These are phyloP conservation scores for Pichia sp. DNA, from an alignment of 1,139 yeast genomes.

Conservation along the genomic window DNA sequence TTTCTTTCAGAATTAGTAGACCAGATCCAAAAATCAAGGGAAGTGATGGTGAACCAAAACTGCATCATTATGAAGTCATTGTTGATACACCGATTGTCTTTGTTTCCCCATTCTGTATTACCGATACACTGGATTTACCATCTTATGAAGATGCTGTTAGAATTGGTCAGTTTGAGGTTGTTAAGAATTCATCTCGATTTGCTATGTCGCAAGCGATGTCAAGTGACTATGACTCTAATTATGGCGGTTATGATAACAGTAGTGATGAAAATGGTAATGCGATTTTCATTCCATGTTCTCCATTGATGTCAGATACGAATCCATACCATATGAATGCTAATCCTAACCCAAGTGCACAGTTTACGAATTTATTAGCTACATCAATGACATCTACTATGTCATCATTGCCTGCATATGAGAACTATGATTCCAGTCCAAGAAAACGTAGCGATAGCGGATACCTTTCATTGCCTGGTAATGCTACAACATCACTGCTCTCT, in stretches of 20 bases:
- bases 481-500: constrained; percentile 16
- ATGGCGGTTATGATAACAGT: constrained; percentile 2
- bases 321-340: constrained; percentile 5
- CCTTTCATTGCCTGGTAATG: background rate
- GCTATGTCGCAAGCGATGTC: constrained; percentile 7
- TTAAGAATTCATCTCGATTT: constrained; percentile 13
- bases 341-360: constrained; percentile 5
- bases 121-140: constrained; percentile 70
- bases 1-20: constrained; percentile 75
- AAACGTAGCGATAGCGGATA: constrained; percentile 6
- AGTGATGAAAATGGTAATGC: constrained; percentile 26
- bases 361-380: constrained; percentile 1
- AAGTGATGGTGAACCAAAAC: constrained; percentile 53
- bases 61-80: constrained; percentile 86
- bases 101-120: constrained; percentile 69
- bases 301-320: constrained; percentile 27
- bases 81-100: constrained; percentile 82
- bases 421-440: background rate
- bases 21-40: constrained; percentile 30
- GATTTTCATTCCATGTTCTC: constrained; percentile 31
- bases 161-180: constrained; percentile 19
- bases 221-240: constrained; percentile 1
- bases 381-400: constrained; percentile 1
- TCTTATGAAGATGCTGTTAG: constrained; percentile 44
- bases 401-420: constrained; percentile 14